These are phyloP conservation scores for Prunus campanulata DNA, from an alignment of 306 rosid species.

Conservation along the genomic window DNA sequence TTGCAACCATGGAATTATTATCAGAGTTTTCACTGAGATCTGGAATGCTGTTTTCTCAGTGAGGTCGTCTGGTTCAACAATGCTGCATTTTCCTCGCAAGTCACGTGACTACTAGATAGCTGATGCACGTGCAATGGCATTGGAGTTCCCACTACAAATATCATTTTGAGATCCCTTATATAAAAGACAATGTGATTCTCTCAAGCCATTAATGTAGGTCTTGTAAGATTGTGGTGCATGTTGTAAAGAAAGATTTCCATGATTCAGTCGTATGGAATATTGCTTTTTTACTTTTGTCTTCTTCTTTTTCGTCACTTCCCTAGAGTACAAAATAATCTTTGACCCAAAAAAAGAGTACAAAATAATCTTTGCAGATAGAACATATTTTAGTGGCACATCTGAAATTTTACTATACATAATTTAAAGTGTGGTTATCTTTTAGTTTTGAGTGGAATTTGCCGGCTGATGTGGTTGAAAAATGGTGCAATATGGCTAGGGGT, in stretches of 20 bases:
- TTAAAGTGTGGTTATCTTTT: neutral
- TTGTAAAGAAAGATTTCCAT: neutral
- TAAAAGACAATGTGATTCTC: neutral
- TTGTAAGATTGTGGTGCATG: constrained; percentile 3
- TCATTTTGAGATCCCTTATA: neutral
- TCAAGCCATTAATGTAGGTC: neutral
- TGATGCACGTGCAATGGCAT: constrained; percentile 15
- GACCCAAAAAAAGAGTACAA: neutral
- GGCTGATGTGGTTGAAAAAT: neutral
- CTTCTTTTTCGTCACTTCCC: neutral
- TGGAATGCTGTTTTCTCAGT: constrained; percentile 83
- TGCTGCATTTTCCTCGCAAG: constrained; percentile 26
- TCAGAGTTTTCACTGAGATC: constrained; percentile 84
- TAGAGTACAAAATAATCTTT: neutral
- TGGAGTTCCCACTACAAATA: neutral
- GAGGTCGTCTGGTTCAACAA: constrained; percentile 15
- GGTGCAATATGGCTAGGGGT: neutral
- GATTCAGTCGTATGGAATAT: neutral
- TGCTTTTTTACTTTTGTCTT: neutral
- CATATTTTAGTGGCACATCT: neutral
- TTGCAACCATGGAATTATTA: constrained; percentile 66
- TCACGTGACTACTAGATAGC: constrained; percentile 46
- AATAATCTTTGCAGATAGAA: no score
- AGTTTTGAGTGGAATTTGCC: neutral
- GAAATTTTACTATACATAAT: neutral